A percentile compares a stretch with the other conserved stretches of the same genome.
Conservation (phyloP, 2,329 filamentous ascomycete genomes). For the Fusarium succisae region DNA sequence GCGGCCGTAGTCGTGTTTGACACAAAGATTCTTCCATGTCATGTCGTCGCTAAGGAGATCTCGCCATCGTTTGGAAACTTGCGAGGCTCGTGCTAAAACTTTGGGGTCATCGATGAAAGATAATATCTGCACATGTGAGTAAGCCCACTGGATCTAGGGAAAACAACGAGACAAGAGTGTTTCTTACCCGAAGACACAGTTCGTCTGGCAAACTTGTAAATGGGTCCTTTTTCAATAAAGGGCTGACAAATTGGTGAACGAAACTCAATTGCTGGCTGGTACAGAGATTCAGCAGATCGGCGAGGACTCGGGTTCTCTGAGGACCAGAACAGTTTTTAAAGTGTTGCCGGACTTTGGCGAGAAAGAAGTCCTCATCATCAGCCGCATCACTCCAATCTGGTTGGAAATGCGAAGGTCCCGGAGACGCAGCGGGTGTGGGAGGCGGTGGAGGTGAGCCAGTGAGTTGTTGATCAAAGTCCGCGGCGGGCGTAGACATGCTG, state of each 20-base stretch:
- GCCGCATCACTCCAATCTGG: slow-evolving; percentile 81
- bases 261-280: slow-evolving; percentile 96
- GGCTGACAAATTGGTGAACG: slow-evolving; percentile 94
- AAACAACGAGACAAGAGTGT: not conserved
- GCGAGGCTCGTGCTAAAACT: slow-evolving; percentile 89
- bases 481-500: slow-evolving; percentile 71
- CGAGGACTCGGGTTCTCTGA: slow-evolving; percentile 82
- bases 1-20: slow-evolving; percentile 88
- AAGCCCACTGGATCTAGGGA: not conserved
- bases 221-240: slow-evolving; percentile 93
- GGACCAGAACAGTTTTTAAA: slow-evolving; percentile 81
- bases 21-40: slow-evolving; percentile 97
- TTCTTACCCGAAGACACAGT: slow-evolving; percentile 83
- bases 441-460: slow-evolving; percentile 71
- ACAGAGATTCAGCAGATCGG: slow-evolving; percentile 91
- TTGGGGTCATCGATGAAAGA: slow-evolving; percentile 98
- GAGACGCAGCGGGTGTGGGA: slow-evolving; percentile 72
- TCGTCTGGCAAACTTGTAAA: slow-evolving; percentile 94
- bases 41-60: slow-evolving; percentile 95
- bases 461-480: slow-evolving; percentile 69
- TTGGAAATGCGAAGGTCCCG: slow-evolving; percentile 68
- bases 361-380: slow-evolving; percentile 83
- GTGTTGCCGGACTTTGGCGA: slow-evolving; percentile 80
- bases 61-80: slow-evolving; percentile 95
- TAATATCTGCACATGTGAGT: slow-evolving; percentile 71